These are phyloP conservation scores for Ceratocystis ficicola DNA, from an alignment of 2,329 filamentous ascomycete species.

Conservation along the genomic window DNA sequence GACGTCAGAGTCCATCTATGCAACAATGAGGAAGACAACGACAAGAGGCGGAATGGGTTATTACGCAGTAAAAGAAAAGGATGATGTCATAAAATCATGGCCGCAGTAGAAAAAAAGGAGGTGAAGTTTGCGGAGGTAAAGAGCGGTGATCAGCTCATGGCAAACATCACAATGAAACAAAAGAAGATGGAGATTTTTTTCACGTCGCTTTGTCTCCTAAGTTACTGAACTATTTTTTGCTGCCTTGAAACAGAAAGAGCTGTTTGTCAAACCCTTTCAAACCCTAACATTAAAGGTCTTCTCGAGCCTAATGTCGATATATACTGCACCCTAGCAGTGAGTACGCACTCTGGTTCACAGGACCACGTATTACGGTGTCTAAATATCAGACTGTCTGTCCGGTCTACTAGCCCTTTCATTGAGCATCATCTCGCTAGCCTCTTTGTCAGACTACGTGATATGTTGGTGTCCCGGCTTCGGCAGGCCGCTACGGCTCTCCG, in stretches of 20 bases:
- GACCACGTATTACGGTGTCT: no score
- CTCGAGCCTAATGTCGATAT: no score
- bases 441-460: background rate
- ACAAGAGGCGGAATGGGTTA: background rate
- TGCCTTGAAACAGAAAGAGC: no score
- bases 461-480: background rate
- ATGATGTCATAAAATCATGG: slow-evolving; percentile 1
- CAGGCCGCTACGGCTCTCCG: background rate
- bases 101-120: background rate
- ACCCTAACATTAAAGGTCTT: no score
- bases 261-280: no score
- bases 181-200: background rate
- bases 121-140: background rate
- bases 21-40: background rate
- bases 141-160: background rate
- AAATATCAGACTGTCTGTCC: background rate
- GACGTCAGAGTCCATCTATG: background rate
- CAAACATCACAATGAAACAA: no score
- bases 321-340: no score
- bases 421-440: background rate
- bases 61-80: background rate
- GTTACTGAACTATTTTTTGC: no score
- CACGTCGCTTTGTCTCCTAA: background rate
- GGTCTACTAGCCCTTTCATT: background rate
- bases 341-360: no score